Conservation (phyloP, 805 yeast genomes). For the Scheffersomyces amazonensis region DNA sequence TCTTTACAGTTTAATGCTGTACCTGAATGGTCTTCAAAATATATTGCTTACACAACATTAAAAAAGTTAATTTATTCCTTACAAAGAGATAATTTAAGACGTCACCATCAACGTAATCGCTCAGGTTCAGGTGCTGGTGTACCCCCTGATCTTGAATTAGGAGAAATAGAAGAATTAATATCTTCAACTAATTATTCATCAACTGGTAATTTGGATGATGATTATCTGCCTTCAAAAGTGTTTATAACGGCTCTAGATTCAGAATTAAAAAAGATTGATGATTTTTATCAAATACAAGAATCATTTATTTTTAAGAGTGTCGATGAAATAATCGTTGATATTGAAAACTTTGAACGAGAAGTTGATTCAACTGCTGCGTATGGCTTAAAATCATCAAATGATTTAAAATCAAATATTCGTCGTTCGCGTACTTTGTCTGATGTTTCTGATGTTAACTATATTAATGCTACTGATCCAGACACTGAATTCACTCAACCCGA, state of each 20-base stretch:
- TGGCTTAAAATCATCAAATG: constrained; percentile 2
- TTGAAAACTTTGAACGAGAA: constrained; percentile 55
- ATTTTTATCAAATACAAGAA: constrained; percentile 70
- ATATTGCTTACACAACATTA: constrained; percentile 83
- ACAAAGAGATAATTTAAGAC: constrained; percentile 57
- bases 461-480: constrained; percentile 29
- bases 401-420: constrained; percentile 1
- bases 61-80: constrained; percentile 81
- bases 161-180: constrained; percentile 6
- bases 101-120: constrained; percentile 4
- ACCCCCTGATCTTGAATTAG: constrained; percentile 5
- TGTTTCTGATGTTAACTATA: constrained; percentile 14
- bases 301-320: constrained; percentile 50
- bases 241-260: constrained; percentile 72
- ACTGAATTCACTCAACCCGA: constrained; percentile 31
- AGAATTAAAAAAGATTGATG: constrained; percentile 74
- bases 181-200: constrained; percentile 4
- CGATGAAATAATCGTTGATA: constrained; percentile 57
- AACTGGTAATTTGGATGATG: constrained; percentile 20
- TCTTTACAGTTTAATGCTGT: constrained; percentile 96
- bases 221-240: constrained; percentile 51
- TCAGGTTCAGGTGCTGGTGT: constrained; percentile 27
- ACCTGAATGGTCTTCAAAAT: constrained; percentile 95
- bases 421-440: constrained; percentile 14
- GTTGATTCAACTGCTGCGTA: constrained; percentile 11